Conservation (phyloP, 371 early-diverging fungal species). For the Rhizomucor pusillus region DNA sequence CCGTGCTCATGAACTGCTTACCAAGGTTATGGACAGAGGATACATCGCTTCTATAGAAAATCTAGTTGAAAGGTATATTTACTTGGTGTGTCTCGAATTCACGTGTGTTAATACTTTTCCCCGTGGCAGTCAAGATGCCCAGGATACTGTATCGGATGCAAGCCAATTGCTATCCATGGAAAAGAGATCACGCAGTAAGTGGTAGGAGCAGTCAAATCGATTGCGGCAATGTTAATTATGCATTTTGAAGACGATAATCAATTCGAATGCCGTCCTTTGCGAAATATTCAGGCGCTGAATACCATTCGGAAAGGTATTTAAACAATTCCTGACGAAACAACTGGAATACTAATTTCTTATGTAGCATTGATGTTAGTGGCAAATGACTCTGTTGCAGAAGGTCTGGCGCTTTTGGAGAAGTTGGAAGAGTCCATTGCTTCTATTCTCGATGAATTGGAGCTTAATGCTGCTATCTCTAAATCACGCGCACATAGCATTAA, state of each 20-base stretch:
- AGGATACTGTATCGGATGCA: no score
- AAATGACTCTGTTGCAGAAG: constrained; percentile 5
- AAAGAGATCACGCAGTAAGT: background rate
- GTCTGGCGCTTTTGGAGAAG: constrained; percentile 3
- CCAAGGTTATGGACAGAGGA: constrained; percentile 39
- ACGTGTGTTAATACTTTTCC: no score
- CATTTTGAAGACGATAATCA: constrained; percentile 1
- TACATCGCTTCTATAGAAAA: constrained; percentile 51
- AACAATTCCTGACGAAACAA: no score
- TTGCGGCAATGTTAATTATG: background rate
- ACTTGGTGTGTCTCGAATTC: no score
- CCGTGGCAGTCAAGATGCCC: background rate
- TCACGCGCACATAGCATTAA: background rate
- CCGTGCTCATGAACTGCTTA: constrained; percentile 41
- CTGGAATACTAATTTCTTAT: background rate
- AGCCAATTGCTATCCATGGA: background rate
- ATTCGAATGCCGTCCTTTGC: constrained; percentile 16
- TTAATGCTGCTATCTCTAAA: background rate
- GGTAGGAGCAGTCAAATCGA: background rate
- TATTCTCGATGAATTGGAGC: constrained; percentile 4
- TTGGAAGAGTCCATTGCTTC: constrained; percentile 2
- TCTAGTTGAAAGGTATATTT: constrained; percentile 35
- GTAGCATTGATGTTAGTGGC: constrained; percentile 10
- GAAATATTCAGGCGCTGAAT: constrained; percentile 8
- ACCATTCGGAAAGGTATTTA: constrained; percentile 25